Evolutionary conservation across 2,329 filamentous ascomycete genomes (phyloP).

Genomic region (Beauveria australis): DNA sequence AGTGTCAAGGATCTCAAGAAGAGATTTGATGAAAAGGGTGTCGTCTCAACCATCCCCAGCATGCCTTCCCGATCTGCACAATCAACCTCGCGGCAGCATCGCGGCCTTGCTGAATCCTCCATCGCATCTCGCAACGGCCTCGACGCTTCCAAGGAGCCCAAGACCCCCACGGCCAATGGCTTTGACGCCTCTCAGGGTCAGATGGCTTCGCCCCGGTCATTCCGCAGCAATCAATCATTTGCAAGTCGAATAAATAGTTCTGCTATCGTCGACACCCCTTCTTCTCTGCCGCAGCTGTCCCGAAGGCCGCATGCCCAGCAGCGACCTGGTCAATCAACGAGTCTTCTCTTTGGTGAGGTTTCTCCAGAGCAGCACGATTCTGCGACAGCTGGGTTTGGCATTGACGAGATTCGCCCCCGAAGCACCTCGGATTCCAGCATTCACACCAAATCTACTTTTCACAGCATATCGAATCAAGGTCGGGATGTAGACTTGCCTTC

Average conservation of each 20-base stretch:
- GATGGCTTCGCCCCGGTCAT: not conserved
- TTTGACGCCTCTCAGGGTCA: not conserved
- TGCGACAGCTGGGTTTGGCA: constrained; percentile 51
- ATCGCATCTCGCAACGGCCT: not conserved
- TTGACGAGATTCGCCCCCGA: constrained; percentile 43
- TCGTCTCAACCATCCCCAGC: constrained; percentile 25
- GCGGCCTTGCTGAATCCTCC: constrained; percentile 4
- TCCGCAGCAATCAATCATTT: constrained; percentile 48
- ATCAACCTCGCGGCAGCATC: not conserved
- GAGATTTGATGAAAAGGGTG: constrained; percentile 61
- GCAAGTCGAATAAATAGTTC: constrained; percentile 51
- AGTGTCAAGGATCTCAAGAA: constrained; percentile 76
- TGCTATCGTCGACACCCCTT: not conserved
- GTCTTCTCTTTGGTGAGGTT: constrained; percentile 69
- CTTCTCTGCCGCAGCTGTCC: constrained; percentile 15
- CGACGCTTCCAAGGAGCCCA: constrained; percentile 15
- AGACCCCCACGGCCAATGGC: constrained; percentile 25
- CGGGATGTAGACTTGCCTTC: constrained; percentile 52
- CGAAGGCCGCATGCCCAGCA: constrained; percentile 26
- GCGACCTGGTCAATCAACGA: constrained; percentile 29
- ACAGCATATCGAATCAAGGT: constrained; percentile 45
- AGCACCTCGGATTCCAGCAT: constrained; percentile 67
- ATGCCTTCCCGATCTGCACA: constrained; percentile 17
- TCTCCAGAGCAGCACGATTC: constrained; percentile 49
- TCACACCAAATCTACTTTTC: constrained; percentile 39